Evolutionary conservation across 768 basidiomycete genomes (phyloP).

Genomic region (Russula lepida): DNA sequence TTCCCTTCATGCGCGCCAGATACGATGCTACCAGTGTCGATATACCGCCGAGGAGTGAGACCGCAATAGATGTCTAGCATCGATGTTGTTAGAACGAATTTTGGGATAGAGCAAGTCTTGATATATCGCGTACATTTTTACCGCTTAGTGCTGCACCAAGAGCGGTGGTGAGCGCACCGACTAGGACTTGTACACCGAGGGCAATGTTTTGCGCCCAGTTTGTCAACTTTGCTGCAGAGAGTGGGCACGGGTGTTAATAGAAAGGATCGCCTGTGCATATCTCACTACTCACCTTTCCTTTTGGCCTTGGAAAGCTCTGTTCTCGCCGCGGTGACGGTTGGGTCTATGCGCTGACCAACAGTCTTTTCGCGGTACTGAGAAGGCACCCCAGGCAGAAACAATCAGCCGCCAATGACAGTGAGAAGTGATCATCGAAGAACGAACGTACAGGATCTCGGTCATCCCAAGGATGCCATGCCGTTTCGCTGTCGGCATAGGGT

Average conservation of each 20-base stretch:
- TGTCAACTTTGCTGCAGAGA: constrained; percentile 15
- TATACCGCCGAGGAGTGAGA: constrained; percentile 45
- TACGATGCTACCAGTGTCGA: constrained; percentile 64
- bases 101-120: background rate
- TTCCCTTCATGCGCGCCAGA: constrained; percentile 59
- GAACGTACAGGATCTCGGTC: background rate
- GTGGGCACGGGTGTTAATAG: background rate
- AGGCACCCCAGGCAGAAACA: too few relatives aligned
- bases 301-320: background rate
- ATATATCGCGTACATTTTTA: constrained; percentile 5
- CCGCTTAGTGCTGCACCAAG: constrained; percentile 24
- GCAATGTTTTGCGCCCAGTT: constrained; percentile 22
- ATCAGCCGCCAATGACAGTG: background rate
- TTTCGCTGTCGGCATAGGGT: background rate
- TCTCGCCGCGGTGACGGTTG: background rate
- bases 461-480: background rate
- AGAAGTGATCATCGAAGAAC: background rate
- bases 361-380: background rate
- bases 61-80: constrained; percentile 31
- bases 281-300: background rate
- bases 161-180: constrained; percentile 27
- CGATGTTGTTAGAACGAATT: background rate
- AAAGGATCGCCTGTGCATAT: background rate
- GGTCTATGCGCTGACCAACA: background rate
- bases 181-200: constrained; percentile 25